Evolutionary conservation across 306 rosid species (phyloP), one percentile per base, ranked within the genome.

Genomic region (Cucumis cinereus): DNA sequence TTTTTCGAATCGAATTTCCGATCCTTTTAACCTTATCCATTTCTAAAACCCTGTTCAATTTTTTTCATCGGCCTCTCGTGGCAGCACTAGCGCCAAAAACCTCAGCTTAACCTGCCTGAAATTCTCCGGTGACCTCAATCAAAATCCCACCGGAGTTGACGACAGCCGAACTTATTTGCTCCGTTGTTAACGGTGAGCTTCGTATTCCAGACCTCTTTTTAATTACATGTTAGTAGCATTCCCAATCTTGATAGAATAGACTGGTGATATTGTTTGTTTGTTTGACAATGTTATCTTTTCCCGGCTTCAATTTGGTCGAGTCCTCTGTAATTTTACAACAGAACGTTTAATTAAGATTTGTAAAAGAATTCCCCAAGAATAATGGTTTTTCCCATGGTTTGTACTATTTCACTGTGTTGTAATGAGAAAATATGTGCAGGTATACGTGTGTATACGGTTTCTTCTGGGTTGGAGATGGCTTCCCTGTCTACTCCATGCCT

Each of bases 401-500:
- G 35, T 23, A 6, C 23, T 36, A 70, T 47, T 66, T 66, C 9
- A 10, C 10, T 9, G 8, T 19, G 23, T 35, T 36, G 41, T 50
- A 63, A 58, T 59, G 15, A 17, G 49, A n/a, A 24, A 17, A n/a
- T 14, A 50, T 26, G 38, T 76, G 24, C 70, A 70, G 83, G 72
- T 71, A 73, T 28, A 75, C 75, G 76, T 70, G 19, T 33, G 53
- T 53, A 52, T 54, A 30, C 45, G 59, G 30, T 71, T 30, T 77
- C 28, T 78, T 74, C 73, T 22, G 83, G 22, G 52, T 73, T 56
- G n/a, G 59, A 74, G 66, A 87, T 84, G 88, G 82, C 88, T 24
- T 76, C 88, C 24, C 59, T 84, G 50, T 82, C 86, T 24, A 77
- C 85, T 45, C 78, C 83, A 49, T 78, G 83, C 84, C 81, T 81